Evolutionary conservation across 345 rosid species (phyloP).

Genomic region (Citrus mangshanensis): DNA sequence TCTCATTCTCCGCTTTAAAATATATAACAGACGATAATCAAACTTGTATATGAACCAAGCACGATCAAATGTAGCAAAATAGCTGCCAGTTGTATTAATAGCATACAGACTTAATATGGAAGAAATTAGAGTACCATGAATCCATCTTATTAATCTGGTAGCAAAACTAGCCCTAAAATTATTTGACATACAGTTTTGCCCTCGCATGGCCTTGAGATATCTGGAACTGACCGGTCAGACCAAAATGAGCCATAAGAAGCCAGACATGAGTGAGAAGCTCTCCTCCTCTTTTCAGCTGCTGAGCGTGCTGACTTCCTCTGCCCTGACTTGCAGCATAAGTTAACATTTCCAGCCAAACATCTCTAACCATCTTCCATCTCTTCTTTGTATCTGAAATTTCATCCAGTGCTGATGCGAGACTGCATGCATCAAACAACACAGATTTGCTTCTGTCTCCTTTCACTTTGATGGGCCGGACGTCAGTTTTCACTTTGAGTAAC

Average conservation of each 20-base stretch:
- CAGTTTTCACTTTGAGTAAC: slow-evolving; percentile 9
- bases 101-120: neutral
- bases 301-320: slow-evolving; percentile 11
- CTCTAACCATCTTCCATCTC: slow-evolving; percentile 3
- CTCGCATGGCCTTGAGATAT: slow-evolving; percentile 5
- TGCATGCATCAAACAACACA: slow-evolving; percentile 13
- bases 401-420: neutral
- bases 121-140: neutral
- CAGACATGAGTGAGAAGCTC: slow-evolving; percentile 11
- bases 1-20: too few species aligned
- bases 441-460: slow-evolving; percentile 18
- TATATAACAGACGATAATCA: too few species aligned
- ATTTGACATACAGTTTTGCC: neutral
- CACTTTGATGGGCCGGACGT: neutral
- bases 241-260: slow-evolving; percentile 15
- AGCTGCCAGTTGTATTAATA: too few species aligned
- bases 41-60: too few species aligned
- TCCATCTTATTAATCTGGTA: neutral
- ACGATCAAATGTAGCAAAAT: too few species aligned
- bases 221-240: neutral
- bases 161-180: neutral
- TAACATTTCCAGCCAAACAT: slow-evolving; percentile 7
- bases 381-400: neutral
- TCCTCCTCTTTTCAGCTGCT: slow-evolving; percentile 4
- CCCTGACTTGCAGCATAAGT: slow-evolving; percentile 8